Conservation (phyloP, 2,329 filamentous ascomycete species). For the Aspergillus ibericus region DNA sequence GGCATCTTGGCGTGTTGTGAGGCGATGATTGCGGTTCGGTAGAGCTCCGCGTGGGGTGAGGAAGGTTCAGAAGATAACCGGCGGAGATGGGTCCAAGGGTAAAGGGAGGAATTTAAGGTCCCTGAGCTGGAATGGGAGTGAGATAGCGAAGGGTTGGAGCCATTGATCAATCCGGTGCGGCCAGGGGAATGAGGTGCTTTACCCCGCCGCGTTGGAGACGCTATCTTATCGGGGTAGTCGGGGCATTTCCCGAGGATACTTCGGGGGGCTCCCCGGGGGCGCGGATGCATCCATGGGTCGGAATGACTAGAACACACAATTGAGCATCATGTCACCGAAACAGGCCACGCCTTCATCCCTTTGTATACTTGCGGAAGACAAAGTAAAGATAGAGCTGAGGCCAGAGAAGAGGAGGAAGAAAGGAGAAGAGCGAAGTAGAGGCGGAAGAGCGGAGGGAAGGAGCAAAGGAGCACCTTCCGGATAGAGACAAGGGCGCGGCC, state of each 20-base stretch:
- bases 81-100: not conserved
- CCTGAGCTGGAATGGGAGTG: not conserved
- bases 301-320: too few relatives aligned
- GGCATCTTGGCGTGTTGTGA: conserved; percentile 40
- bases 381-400: not conserved
- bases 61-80: not conserved
- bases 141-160: not conserved
- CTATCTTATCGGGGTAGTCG: not conserved
- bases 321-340: too few relatives aligned
- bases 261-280: not conserved
- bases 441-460: not conserved
- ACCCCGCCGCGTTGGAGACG: not conserved
- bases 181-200: not conserved
- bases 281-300: too few relatives aligned
- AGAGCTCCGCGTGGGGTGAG: not conserved
- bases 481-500: not conserved
- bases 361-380: too few relatives aligned
- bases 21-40: not conserved
- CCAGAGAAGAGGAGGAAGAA: not conserved
- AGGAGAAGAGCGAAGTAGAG: not conserved
- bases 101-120: not conserved
- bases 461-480: not conserved
- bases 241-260: not conserved
- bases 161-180: not conserved
- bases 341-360: too few relatives aligned